These are phyloP conservation scores for Diplocarpon mali DNA, from an alignment of 2,329 filamentous ascomycete species.

Conservation along the genomic window DNA sequence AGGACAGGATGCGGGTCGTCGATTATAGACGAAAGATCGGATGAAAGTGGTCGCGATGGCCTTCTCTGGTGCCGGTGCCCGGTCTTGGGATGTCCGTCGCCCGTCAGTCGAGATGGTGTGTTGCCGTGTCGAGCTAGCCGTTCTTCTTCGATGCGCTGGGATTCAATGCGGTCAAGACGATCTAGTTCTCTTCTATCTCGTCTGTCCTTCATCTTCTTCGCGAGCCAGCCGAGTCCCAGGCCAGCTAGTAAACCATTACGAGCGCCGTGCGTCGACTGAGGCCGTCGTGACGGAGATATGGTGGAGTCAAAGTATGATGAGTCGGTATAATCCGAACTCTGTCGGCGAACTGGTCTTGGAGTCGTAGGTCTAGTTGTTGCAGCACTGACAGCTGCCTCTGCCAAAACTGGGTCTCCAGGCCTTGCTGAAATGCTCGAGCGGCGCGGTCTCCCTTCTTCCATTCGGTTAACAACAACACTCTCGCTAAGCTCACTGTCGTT, in stretches of 20 bases:
- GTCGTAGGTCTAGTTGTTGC: constrained; percentile 31
- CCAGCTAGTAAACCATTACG: constrained; percentile 42
- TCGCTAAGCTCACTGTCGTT: constrained; percentile 37
- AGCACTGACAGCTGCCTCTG: constrained; percentile 37
- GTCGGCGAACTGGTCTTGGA: constrained; percentile 32
- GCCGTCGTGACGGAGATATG: constrained; percentile 46
- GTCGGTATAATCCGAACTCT: constrained; percentile 37
- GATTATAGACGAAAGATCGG: constrained; percentile 24
- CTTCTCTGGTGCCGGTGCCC: constrained; percentile 29
- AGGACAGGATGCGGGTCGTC: constrained; percentile 28
- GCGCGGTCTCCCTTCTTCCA: constrained; percentile 28
- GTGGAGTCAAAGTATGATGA: constrained; percentile 39
- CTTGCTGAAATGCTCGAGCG: constrained; percentile 35
- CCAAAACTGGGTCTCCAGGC: constrained; percentile 33
- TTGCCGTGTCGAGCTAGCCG: constrained; percentile 45
- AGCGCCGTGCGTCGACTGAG: constrained; percentile 33
- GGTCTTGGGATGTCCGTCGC: constrained; percentile 49
- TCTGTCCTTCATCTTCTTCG: constrained; percentile 51
- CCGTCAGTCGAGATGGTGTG: constrained; percentile 44
- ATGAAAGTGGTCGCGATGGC: constrained; percentile 17
- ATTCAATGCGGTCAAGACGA: constrained; percentile 29
- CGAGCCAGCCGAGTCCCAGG: constrained; percentile 58
- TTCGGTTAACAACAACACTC: constrained; percentile 14
- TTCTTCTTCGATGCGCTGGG: constrained; percentile 40
- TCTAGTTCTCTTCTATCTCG: constrained; percentile 32